These are phyloP conservation scores for Chlorella variabilis DNA, from an alignment of 163 green algal species.

Conservation along the genomic window DNA sequence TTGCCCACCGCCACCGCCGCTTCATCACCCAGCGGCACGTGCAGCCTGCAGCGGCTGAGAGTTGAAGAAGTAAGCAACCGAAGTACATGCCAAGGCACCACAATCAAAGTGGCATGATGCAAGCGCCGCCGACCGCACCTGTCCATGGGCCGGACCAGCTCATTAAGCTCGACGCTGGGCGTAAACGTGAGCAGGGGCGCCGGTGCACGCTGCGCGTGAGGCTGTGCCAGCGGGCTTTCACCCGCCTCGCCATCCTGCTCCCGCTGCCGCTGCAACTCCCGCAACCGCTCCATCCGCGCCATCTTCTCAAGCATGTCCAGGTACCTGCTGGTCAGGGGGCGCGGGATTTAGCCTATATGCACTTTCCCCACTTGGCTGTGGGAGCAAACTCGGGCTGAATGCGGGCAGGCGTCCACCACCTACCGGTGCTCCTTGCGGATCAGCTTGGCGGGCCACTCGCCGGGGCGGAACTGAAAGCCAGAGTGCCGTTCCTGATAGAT, in stretches of 20 bases:
- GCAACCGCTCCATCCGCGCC: conserved; percentile 17
- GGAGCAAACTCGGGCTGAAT: neutral
- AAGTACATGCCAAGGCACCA: too few species aligned
- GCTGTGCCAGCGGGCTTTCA: neutral
- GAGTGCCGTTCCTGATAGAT: conserved; percentile 9
- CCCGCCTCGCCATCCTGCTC: neutral
- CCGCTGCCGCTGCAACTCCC: conserved; percentile 9
- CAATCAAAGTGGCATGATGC: too few species aligned
- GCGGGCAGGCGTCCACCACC: neutral
- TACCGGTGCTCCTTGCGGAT: conserved; percentile 31
- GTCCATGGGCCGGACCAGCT: neutral
- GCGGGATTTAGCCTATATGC: neutral
- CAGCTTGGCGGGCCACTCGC: conserved; percentile 20
- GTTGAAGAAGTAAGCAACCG: too few species aligned
- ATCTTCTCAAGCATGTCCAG: conserved; percentile 50
- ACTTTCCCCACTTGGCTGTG: too few species aligned
- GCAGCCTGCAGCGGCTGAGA: neutral
- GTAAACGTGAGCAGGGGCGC: conserved; percentile 16
- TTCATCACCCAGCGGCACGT: conserved; percentile 39
- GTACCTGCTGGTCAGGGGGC: conserved; percentile 18
- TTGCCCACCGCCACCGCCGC: conserved; percentile 32
- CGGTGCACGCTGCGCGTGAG: neutral
- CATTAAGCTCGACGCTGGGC: conserved; percentile 8
- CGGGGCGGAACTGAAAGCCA: neutral
- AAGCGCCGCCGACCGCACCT: neutral